Base-by-base conservation (phyloP, 495 filamentous ascomycete genomes). In the Aspergillus diversus region DNA sequence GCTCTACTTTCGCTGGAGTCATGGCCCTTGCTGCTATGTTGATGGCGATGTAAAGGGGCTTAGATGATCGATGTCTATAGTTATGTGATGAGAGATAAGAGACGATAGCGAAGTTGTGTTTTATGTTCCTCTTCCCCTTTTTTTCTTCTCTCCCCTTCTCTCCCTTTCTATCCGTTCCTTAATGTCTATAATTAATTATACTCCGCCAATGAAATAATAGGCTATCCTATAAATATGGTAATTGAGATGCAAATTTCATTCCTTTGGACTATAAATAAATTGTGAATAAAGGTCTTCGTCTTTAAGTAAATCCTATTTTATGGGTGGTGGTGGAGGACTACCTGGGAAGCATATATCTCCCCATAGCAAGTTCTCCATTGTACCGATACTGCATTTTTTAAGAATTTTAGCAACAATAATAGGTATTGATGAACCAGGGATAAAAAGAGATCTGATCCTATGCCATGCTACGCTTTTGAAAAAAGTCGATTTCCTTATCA, bases 1-100 rank as follows among this genome's bases (percentile, higher is more conserved):
- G 59, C 16, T 61, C 59, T n/a, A 3, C 59, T 16, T 49, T 61
- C 16, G 51, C 59, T 15, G 59, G 59, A 13, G 39, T 61, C 31
- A 61, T 61, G 39, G 52, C 52, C 21, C 39, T 61, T 35, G 59
- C 35, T 39, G 59, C 59, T 11, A 13, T 61, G 9, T 21, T 39
- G 7, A 15, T 61, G 8, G 59, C 59, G 52, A 33, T 17, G 21
- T 60, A 33, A 60, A 13, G 33, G 47, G 16, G 27, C n/a, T 6
- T 21, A 17, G 5, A 50, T n/a, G 11, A 9, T 21, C 17, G 21
- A 50, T 21, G 16, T 50, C 47, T 27, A 31, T 9, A 11, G 16
- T 50, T 17, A 50, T 50, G 47, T 31, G n/a, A 50, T 17, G 16
- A 50, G 16, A 31, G 13, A n/a, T 50, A 17, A 27, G 11, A 31